Evolutionary conservation across 75 land plant species (phyloP).

Genomic region (Isoetes taiwanensis): DNA sequence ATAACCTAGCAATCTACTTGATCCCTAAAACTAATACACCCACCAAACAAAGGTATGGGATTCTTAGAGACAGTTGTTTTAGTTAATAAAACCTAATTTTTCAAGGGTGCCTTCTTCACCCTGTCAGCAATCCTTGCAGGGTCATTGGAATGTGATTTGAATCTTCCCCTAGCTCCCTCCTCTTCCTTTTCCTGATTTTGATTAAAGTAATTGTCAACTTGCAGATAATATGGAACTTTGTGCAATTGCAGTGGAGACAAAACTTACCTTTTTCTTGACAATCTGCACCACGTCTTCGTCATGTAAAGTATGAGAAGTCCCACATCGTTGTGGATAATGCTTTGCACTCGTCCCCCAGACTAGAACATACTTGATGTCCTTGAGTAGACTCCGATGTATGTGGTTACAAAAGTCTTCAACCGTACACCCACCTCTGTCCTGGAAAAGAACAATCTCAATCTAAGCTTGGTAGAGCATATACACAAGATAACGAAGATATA

Average conservation of each 20-base stretch:
- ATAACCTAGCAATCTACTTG: no score
- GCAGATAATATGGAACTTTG: neutral
- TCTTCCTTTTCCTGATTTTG: conserved; percentile 79
- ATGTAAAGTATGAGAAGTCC: conserved; percentile 52
- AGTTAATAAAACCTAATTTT: no score
- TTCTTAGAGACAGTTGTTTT: no score
- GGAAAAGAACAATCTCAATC: no score
- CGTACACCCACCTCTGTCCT: conserved; percentile 95
- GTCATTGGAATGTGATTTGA: conserved; percentile 88
- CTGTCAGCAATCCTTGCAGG: conserved; percentile 92
- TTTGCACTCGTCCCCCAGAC: conserved; percentile 97
- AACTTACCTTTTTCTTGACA: conserved; percentile 86
- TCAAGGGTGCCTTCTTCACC: conserved; percentile 97
- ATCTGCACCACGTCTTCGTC: conserved; percentile 99
- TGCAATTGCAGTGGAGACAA: neutral
- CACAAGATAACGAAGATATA: no score
- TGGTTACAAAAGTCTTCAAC: conserved; percentile 98
- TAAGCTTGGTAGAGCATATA: no score
- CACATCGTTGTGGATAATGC: conserved; percentile 97
- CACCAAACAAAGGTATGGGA: no score
- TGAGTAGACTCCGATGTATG: conserved; percentile 68
- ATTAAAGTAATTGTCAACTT: neutral
- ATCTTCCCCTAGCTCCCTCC: conserved; percentile 87
- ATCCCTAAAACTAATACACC: no score
- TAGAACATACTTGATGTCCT: conserved; percentile 87